Percentiles rank a stretch among this genome's conserved stretches.
Conservation (phyloP, 1,284 basidiomycete species). For the Irpex lacteus region DNA sequence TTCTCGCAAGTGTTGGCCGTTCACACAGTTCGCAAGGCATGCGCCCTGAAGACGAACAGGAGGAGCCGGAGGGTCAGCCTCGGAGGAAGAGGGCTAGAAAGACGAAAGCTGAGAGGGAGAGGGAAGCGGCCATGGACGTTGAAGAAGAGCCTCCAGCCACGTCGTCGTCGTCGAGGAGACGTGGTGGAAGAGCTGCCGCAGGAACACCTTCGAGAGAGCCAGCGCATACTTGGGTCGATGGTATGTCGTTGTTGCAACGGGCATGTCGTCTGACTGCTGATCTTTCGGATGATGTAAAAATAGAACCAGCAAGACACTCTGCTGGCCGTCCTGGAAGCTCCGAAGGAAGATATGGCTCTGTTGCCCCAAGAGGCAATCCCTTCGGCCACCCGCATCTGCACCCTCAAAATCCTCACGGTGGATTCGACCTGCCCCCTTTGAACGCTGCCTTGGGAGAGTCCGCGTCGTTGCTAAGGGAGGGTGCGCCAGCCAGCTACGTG, state of each 20-base stretch:
- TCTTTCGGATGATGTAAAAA: constrained; percentile 5
- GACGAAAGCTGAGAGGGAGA: constrained; percentile 40
- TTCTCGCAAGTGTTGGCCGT: constrained; percentile 75
- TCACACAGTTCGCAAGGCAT: constrained; percentile 36
- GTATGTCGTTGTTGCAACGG: constrained; percentile 5
- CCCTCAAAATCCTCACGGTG: constrained; percentile 37
- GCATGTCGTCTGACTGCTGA: constrained; percentile 5
- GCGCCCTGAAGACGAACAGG: constrained; percentile 50
- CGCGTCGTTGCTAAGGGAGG: constrained; percentile 15
- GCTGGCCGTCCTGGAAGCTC: constrained; percentile 4
- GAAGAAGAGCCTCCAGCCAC: constrained; percentile 41
- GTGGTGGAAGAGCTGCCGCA: constrained; percentile 18
- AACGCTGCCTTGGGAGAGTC: constrained; percentile 40
- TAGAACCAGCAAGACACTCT: constrained; percentile 4
- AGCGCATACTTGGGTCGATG: constrained; percentile 5
- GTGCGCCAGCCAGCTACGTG: constrained; percentile 35
- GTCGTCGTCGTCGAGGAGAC: constrained; percentile 18
- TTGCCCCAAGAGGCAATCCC: constrained; percentile 27
- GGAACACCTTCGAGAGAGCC: constrained; percentile 5
- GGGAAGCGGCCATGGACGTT: constrained; percentile 37
- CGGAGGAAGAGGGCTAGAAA: constrained; percentile 53
- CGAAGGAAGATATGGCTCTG: background rate
- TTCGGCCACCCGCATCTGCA: constrained; percentile 15
- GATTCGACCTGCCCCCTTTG: constrained; percentile 59
- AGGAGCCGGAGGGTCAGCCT: constrained; percentile 49